phyloP scores from a whole-genome alignment of 169 alveolate species.

The Eimeria sp. region DNA sequence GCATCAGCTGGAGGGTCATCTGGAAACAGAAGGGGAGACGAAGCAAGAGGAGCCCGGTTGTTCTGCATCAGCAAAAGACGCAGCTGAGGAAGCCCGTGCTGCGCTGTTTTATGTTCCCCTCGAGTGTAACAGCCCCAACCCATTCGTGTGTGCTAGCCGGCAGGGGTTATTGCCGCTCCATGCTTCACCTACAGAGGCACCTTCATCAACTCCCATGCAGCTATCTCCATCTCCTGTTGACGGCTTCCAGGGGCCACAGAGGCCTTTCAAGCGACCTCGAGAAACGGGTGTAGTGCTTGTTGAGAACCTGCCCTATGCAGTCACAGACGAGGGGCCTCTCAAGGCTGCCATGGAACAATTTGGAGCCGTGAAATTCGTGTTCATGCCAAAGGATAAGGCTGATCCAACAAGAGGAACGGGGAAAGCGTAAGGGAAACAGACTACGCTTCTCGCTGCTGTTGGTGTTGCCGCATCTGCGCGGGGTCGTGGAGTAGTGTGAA shows the following conservation, averaged over 20 bases:
- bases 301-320: constrained; percentile 78
- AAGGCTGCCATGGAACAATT: constrained; percentile 64
- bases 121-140: constrained; percentile 51
- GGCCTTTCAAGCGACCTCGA: constrained; percentile 53
- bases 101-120: constrained; percentile 17
- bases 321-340: constrained; percentile 56
- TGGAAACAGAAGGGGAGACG: background rate
- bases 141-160: constrained; percentile 9
- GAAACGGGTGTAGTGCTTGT: constrained; percentile 77
- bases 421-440: constrained; percentile 78
- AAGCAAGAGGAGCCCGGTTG: constrained; percentile 22
- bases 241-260: constrained; percentile 55
- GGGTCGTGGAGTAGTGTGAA: background rate
- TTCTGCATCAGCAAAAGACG: background rate
- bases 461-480: background rate
- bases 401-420: constrained; percentile 75
- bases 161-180: constrained; percentile 50
- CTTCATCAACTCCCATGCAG: background rate
- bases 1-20: background rate
- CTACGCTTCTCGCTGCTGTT: background rate
- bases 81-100: constrained; percentile 59
- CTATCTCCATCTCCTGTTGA: constrained; percentile 4
- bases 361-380: constrained; percentile 76
- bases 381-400: constrained; percentile 70
- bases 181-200: background rate